Evolutionary conservation across 2,329 filamentous ascomycete species (phyloP), one percentile per base, ranked within the genome.

Genomic region (Lomentospora prolificans): DNA sequence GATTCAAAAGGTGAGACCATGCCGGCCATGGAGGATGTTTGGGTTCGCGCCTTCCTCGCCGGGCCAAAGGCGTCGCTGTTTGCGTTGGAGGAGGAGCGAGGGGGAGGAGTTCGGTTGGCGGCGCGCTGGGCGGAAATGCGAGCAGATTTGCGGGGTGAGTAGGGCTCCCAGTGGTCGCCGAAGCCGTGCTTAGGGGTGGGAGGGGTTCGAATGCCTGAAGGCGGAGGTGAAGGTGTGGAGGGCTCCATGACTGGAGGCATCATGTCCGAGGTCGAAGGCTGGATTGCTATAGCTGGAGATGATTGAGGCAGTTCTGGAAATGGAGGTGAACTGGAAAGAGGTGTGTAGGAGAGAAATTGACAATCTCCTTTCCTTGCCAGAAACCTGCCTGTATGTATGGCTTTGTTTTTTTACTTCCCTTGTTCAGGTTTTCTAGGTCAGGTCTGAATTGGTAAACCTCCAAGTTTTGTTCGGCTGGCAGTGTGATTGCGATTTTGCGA

Each of bases 81-180:
- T 14, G 36, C 22, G 60, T 65, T 62, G 58, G 72, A 62, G 60
- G 70, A 60, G 60, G 64, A 7, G 30, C 30, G 60, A 12, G 82
- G 79, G 3, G 80, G 82, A 22, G 82, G 80, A 1, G 81, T 85
- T 67, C 76, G 77, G 64, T 75, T 70, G 58, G 70, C 63, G 50
- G 70, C 64, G 61, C 75, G 75, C 63, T 83, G 78, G 57, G 53
- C 53, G 7, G 80, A 81, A 61, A 88, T 77, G 61, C 86, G 80
- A 58, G 79, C 78, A 3, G 84, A 87, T 64, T 87, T 86, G 67
- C 86, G 80, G 55, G 85, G 84, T 58, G 84, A 82, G 65, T 84
- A 90, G 48, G 87, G 87, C 64, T 88, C 80, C 75, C 85, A 90
- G 60, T 75, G 71, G 69, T 91, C 87, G 61, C 77, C 75, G 63